Conservation (phyloP, 73 alveolate genomes). For the Paramecium biaurelia region DNA sequence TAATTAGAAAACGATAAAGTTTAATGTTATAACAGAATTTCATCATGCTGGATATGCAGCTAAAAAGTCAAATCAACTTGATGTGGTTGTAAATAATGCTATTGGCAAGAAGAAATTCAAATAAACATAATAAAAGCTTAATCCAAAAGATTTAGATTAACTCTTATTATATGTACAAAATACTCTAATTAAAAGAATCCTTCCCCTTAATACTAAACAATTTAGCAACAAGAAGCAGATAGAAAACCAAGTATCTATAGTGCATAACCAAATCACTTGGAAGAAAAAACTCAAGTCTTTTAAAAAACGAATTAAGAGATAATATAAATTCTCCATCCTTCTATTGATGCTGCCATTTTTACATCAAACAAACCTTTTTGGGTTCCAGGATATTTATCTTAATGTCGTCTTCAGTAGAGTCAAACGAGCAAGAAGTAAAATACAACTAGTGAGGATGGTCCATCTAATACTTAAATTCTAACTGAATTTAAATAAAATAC, state of each 20-base stretch:
- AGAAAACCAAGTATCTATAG: neutral
- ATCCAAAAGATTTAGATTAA: neutral
- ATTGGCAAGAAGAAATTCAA: slow-evolving; percentile 28
- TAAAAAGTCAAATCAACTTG: slow-evolving; percentile 39
- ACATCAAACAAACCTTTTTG: neutral
- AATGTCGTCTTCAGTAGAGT: neutral
- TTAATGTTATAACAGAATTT: slow-evolving; percentile 51
- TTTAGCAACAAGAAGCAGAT: neutral
- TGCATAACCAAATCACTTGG: neutral
- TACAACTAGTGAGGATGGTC: neutral
- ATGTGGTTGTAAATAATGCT: slow-evolving; percentile 43
- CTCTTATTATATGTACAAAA: neutral
- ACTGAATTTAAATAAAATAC: neutral
- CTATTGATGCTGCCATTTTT: neutral
- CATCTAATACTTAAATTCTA: neutral
- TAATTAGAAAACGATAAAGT: slow-evolving; percentile 26
- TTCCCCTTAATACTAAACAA: neutral
- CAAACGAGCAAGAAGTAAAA: neutral
- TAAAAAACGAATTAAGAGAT: neutral
- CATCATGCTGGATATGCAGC: slow-evolving; percentile 65
- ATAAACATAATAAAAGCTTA: neutral
- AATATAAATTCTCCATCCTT: neutral
- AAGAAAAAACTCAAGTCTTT: neutral
- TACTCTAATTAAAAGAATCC: neutral
- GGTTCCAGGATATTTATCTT: slow-evolving; percentile 17